Percentiles rank a stretch among this genome's conserved stretches.
Evolutionary conservation across 2,329 filamentous ascomycete species (phyloP).

Genomic region (Leptographium lundbergii): DNA sequence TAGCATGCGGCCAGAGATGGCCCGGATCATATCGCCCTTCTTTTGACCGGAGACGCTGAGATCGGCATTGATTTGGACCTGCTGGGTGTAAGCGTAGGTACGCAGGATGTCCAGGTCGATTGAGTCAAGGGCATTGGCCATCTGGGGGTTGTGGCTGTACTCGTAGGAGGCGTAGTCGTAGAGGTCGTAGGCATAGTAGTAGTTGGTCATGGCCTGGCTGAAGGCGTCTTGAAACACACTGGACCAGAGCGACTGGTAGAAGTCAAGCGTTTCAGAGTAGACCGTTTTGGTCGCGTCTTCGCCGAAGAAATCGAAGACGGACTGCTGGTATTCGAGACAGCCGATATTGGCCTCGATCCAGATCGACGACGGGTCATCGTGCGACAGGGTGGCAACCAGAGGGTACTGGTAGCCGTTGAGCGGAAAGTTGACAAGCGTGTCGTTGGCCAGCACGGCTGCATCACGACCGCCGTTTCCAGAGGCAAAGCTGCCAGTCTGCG

Average conservation of each 20-base stretch:
- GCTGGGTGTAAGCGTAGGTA: constrained; percentile 53
- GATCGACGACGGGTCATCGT: constrained; percentile 28
- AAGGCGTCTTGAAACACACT: constrained; percentile 26
- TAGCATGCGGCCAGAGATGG: constrained; percentile 41
- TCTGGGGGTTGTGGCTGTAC: constrained; percentile 36
- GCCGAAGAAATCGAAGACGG: constrained; percentile 15
- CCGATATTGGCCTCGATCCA: constrained; percentile 28
- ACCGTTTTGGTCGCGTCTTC: constrained; percentile 10
- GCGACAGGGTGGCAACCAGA: constrained; percentile 30
- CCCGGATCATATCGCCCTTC: constrained; percentile 27
- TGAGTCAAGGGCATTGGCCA: constrained; percentile 23
- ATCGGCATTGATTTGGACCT: constrained; percentile 43
- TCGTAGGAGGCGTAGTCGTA: constrained; percentile 45
- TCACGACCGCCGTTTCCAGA: constrained; percentile 22
- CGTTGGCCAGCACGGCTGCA: constrained; percentile 19
- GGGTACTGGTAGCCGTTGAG: constrained; percentile 74
- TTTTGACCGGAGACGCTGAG: constrained; percentile 41
- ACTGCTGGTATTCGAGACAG: constrained; percentile 25
- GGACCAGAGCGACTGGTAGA: constrained; percentile 30
- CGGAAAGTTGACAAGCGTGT: constrained; percentile 48
- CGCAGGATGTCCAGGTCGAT: constrained; percentile 41
- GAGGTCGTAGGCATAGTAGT: constrained; percentile 36
- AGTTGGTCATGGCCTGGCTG: constrained; percentile 22
- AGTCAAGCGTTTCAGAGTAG: constrained; percentile 17
- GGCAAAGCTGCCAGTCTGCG: constrained; percentile 31